phyloP scores from a whole-genome alignment of 495 filamentous ascomycete species.

The Sporormia fimetaria region DNA sequence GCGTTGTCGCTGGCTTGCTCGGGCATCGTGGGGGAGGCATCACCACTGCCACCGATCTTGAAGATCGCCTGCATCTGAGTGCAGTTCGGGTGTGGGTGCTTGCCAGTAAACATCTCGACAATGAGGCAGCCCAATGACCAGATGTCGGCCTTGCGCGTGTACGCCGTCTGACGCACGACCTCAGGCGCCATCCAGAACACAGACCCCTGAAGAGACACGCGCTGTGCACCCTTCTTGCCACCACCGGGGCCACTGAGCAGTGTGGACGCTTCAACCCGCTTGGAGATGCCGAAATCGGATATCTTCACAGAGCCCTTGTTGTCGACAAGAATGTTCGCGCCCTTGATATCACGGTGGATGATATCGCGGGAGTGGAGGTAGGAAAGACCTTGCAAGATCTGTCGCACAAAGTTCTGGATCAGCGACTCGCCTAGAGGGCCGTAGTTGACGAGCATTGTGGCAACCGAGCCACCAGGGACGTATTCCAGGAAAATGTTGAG shows the following conservation, averaged over 20 bases:
- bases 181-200: constrained; percentile 99
- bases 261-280: constrained; percentile 78
- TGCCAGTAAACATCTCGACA: constrained; percentile 98
- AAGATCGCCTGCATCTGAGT: constrained; percentile 97
- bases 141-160: constrained; percentile 99
- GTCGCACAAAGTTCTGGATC: constrained; percentile 91
- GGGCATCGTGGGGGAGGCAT: constrained; percentile 81
- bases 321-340: constrained; percentile 96
- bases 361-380: constrained; percentile 93
- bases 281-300: constrained; percentile 97
- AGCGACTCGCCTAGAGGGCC: constrained; percentile 86
- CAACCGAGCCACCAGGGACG: constrained; percentile 92
- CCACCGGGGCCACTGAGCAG: constrained; percentile 44
- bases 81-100: constrained; percentile 93
- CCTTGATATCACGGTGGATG: constrained; percentile 98
- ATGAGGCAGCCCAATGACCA: constrained; percentile 96
- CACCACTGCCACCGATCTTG: constrained; percentile 74
- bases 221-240: constrained; percentile 44
- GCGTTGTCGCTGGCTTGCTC: constrained; percentile 77
- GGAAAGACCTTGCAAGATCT: constrained; percentile 88
- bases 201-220: constrained; percentile 88
- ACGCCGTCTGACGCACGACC: constrained; percentile 92
- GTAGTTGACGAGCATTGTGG: constrained; percentile 96
- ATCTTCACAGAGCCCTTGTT: constrained; percentile 99
- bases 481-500: constrained; percentile 99